Evolutionary conservation across 768 basidiomycete species (phyloP), one percentile per base, ranked within the genome.

Genomic region (Xerocomellus dryophilus): DNA sequence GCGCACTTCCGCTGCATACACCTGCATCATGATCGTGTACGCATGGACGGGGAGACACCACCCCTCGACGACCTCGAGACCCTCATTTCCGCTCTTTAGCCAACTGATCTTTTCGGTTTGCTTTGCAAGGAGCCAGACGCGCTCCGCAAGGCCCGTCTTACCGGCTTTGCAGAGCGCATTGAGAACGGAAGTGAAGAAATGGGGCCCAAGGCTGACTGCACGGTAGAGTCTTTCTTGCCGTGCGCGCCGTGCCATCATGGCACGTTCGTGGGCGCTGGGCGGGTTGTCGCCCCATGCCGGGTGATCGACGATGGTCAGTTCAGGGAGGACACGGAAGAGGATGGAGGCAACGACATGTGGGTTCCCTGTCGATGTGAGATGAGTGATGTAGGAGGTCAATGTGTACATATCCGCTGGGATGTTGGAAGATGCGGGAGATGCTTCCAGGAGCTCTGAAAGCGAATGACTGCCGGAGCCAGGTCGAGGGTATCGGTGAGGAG

Each of bases 1-100:
- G 41, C 63, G 66, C n/a, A 75, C 76, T 63, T 81, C 78, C 4
- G 65, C 60, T 1, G 72, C 77, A 57, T 87, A 90, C 31, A 80
- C 72, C 43, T 82, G 76, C 51, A 93, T 65, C 83, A 91, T 88
- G 45, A 80, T 71, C 2, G 87, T 91, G 65, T 89, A 92, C 2
- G 86, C 82, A 9, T 83, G 75, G 3, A 84, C 70, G 8, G 84
- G 81, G 18, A 92, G 69, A 49, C 75, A 74, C 90, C 90, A 93
- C 0, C 85, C 82, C 42, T 71, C 51, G 27, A 47, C 51, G 20
- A 57, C 42, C 21, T 69, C 57, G 17, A 60, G 61, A 15, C 65
- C 57, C 9, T 60, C 58, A 18, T 59, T 56, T 7, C 66, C 62
- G 9, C 18, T n/a, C 31, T 31, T 58, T 1, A 61, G 48, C 77